A percentile compares a stretch with the other conserved stretches of the same genome.
phyloP scores from a whole-genome alignment of 805 yeast species.

The Suhomyces sp. region DNA sequence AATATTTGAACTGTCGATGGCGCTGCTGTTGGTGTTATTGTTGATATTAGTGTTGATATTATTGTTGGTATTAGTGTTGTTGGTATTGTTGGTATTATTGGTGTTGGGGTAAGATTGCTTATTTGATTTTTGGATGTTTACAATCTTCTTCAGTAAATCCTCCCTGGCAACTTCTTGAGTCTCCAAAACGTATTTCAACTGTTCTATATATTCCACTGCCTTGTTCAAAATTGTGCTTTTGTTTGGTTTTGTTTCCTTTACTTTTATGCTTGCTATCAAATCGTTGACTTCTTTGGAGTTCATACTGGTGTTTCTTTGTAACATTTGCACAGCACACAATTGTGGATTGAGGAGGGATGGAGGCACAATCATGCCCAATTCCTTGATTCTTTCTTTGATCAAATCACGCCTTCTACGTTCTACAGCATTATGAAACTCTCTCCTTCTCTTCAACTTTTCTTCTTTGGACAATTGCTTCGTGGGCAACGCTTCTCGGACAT shows the following conservation, averaged over 20 bases:
- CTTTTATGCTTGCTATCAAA: conserved; percentile 37
- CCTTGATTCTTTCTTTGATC: conserved; percentile 85
- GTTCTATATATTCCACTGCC: conserved; percentile 76
- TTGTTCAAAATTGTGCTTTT: conserved; percentile 74
- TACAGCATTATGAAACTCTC: conserved; percentile 92
- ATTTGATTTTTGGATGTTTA: not conserved
- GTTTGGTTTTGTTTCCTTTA: conserved; percentile 73
- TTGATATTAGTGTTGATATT: not conserved
- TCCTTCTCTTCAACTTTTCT: conserved; percentile 68
- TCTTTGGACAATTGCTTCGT: conserved; percentile 51
- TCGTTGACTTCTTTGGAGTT: conserved; percentile 35
- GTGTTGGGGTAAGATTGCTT: not conserved
- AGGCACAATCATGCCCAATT: conserved; percentile 77
- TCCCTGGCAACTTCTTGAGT: conserved; percentile 51
- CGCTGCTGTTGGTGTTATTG: no score
- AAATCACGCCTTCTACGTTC: conserved; percentile 89
- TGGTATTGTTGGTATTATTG: conserved; percentile 1
- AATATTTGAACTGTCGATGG: not conserved
- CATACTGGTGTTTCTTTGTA: conserved; percentile 30
- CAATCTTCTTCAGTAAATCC: conserved; percentile 25
- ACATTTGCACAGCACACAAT: conserved; percentile 41
- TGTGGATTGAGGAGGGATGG: conserved; percentile 59
- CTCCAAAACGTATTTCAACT: conserved; percentile 58
- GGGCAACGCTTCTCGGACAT: conserved; percentile 16
- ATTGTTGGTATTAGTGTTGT: not conserved